These are phyloP conservation scores for Aureobasidium lini DNA, from an alignment of 2,329 filamentous ascomycete species.

Conservation along the genomic window DNA sequence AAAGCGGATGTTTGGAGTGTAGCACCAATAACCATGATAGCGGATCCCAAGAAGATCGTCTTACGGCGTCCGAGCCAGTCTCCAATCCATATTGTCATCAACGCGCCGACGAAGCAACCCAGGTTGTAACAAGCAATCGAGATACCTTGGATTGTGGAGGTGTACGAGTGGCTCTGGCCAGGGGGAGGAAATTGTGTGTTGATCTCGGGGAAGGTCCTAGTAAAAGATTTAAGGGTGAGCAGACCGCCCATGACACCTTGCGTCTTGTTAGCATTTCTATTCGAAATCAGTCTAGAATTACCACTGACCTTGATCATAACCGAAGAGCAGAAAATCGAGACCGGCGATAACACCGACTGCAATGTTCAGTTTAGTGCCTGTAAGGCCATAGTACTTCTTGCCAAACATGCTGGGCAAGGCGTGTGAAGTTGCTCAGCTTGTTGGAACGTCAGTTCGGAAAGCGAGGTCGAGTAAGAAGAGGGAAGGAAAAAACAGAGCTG, in stretches of 20 bases:
- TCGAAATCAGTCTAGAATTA: not conserved
- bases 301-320: conserved; percentile 28
- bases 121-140: conserved; percentile 41
- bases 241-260: conserved; percentile 39
- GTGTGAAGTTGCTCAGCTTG: not conserved
- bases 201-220: conserved; percentile 35
- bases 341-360: conserved; percentile 39
- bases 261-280: not conserved
- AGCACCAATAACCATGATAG: conserved; percentile 45
- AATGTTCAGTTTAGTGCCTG: conserved; percentile 34
- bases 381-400: conserved; percentile 32
- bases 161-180: conserved; percentile 11
- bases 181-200: conserved; percentile 20
- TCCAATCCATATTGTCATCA: conserved; percentile 43
- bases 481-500: not conserved
- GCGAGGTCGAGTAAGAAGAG: not conserved
- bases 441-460: not conserved
- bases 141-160: conserved; percentile 26
- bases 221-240: conserved; percentile 35
- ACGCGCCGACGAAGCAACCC: conserved; percentile 42
- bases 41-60: conserved; percentile 42
- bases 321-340: conserved; percentile 33
- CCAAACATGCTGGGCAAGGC: conserved; percentile 8
- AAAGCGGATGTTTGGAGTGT: conserved; percentile 43
- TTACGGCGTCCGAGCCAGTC: conserved; percentile 43